Percentiles rank a stretch among this genome's conserved stretches.
These are phyloP conservation scores for Aquilaria malaccensis DNA, from an alignment of 345 rosid species.

Conservation along the genomic window DNA sequence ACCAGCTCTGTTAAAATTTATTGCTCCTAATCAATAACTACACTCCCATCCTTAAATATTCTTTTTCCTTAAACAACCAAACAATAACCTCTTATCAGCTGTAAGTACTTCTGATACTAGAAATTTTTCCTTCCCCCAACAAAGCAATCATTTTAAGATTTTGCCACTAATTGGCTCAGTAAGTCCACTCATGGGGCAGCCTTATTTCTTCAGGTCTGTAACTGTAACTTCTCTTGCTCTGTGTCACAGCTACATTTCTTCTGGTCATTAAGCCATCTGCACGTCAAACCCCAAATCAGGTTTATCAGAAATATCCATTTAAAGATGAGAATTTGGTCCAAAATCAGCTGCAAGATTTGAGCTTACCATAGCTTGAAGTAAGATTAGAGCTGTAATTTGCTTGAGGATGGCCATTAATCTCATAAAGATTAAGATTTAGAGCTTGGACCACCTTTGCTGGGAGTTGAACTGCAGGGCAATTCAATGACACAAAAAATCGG, in stretches of 20 bases:
- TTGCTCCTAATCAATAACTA: too few relatives aligned
- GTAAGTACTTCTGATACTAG: too few relatives aligned
- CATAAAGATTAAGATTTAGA: slow-evolving; percentile 31
- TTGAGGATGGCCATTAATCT: slow-evolving; percentile 15
- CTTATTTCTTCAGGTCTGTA: slow-evolving; percentile 12
- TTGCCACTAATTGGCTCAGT: slow-evolving; percentile 16
- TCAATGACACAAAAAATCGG: not conserved
- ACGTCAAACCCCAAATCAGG: not conserved
- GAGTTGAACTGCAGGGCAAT: slow-evolving; percentile 30
- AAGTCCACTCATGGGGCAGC: slow-evolving; percentile 67
- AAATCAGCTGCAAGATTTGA: too few relatives aligned
- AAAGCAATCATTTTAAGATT: too few relatives aligned
- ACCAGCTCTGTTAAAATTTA: too few relatives aligned
- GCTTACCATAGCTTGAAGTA: slow-evolving; percentile 26
- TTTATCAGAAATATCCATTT: too few relatives aligned
- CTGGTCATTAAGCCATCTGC: slow-evolving; percentile 40
- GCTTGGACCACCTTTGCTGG: slow-evolving; percentile 56
- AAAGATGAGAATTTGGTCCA: too few relatives aligned
- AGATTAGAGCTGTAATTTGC: slow-evolving; percentile 20
- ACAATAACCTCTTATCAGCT: too few relatives aligned
- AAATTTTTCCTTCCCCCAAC: too few relatives aligned
- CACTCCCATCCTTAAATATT: too few relatives aligned
- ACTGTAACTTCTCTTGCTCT: slow-evolving; percentile 19
- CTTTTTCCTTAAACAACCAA: too few relatives aligned
- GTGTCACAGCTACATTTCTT: slow-evolving; percentile 19